Evolutionary conservation across 768 basidiomycete species (phyloP).

Genomic region (Flagelloscypha sp.): DNA sequence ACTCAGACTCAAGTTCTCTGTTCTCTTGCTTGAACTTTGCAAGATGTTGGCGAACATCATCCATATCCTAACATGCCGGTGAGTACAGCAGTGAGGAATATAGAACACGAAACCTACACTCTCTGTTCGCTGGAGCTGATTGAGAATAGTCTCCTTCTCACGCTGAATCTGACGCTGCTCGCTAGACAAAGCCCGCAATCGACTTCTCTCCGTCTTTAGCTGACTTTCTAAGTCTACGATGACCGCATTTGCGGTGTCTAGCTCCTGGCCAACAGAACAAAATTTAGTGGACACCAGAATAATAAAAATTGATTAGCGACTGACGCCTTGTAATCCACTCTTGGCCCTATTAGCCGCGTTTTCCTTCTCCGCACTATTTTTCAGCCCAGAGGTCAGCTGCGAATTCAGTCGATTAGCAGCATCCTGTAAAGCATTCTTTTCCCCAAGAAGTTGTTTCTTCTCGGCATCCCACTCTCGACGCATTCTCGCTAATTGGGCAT

Average conservation of each 20-base stretch:
- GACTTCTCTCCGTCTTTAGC: constrained; percentile 61
- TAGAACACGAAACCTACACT: constrained; percentile 38
- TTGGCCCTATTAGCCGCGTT: constrained; percentile 40
- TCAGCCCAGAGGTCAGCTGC: constrained; percentile 48
- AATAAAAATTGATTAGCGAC: constrained; percentile 12
- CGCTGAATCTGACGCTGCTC: constrained; percentile 58
- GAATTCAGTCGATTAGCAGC: constrained; percentile 57
- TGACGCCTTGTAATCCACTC: constrained; percentile 47
- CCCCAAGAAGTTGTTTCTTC: constrained; percentile 50
- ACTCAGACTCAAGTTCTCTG: constrained; percentile 61
- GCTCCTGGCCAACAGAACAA: constrained; percentile 43
- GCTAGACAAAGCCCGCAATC: constrained; percentile 50
- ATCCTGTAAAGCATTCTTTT: constrained; percentile 68
- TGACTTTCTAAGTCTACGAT: constrained; percentile 66
- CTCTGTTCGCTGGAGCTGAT: constrained; percentile 64
- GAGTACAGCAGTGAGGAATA: constrained; percentile 1
- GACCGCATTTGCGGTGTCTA: constrained; percentile 54
- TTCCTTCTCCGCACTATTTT: constrained; percentile 44
- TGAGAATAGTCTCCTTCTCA: constrained; percentile 55
- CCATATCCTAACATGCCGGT: constrained; percentile 56
- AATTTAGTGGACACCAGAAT: not conserved
- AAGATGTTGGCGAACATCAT: constrained; percentile 62
- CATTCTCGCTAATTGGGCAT: constrained; percentile 53
- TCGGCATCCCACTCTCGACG: constrained; percentile 68
- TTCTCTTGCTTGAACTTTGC: constrained; percentile 68